Conservation (phyloP, 345 rosid species). For the Moringa oleifera region DNA sequence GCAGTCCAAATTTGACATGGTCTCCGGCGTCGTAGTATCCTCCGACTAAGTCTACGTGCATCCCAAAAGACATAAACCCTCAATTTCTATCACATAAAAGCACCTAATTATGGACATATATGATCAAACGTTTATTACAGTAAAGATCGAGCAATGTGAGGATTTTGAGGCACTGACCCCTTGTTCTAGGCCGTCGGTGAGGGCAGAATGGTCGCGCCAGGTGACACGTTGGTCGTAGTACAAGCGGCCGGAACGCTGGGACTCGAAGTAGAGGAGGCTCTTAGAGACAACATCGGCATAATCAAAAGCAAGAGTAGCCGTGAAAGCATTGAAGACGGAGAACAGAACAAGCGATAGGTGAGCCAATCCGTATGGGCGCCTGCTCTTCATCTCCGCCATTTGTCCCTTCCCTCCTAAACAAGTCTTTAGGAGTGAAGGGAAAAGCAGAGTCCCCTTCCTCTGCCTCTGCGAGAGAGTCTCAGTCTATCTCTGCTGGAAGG, state of each 20-base stretch:
- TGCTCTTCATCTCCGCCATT: conserved; percentile 9
- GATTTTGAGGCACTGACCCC: conserved; percentile 47
- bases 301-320: conserved; percentile 27
- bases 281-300: conserved; percentile 73
- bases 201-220: conserved; percentile 95
- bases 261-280: conserved; percentile 88
- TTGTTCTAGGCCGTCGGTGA: conserved; percentile 91
- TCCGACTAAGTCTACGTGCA: conserved; percentile 89
- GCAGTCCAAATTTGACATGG: conserved; percentile 90
- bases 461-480: too few relatives aligned
- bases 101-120: background rate
- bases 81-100: too few relatives aligned
- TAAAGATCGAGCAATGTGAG: background rate
- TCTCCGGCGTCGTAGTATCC: conserved; percentile 97
- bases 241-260: conserved; percentile 87
- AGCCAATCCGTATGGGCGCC: conserved; percentile 4
- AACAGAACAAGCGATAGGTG: conserved; percentile 5
- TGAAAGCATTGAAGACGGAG: conserved; percentile 8
- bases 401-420: conserved; percentile 19
- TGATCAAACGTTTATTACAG: too few relatives aligned
- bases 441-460: too few relatives aligned
- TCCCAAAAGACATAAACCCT: background rate
- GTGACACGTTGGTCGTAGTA: conserved; percentile 78
- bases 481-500: too few relatives aligned
- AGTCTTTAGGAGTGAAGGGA: conserved; percentile 14